phyloP scores from a whole-genome alignment of 2,329 filamentous ascomycete species.

The Endoconidiophora laricicola region DNA sequence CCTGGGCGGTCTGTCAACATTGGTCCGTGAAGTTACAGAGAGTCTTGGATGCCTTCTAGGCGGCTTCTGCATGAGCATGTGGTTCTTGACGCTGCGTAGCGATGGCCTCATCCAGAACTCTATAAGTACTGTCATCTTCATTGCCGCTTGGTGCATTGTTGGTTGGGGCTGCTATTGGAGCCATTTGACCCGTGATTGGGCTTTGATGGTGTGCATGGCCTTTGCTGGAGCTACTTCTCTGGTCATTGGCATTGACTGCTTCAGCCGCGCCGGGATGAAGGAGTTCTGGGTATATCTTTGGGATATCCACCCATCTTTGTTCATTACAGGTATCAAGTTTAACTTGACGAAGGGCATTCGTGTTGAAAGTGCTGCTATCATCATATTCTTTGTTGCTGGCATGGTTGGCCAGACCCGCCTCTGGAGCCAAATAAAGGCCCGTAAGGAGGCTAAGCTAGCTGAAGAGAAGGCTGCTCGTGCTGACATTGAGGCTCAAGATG shows the following conservation, averaged over 20 bases:
- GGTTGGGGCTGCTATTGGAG: constrained; percentile 64
- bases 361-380: constrained; percentile 63
- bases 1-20: constrained; percentile 54
- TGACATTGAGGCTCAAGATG: constrained; percentile 47
- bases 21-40: constrained; percentile 73
- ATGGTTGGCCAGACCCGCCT: constrained; percentile 72
- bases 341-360: constrained; percentile 73
- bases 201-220: constrained; percentile 57
- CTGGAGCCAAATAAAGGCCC: constrained; percentile 63
- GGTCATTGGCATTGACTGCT: constrained; percentile 79
- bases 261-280: constrained; percentile 75
- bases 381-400: constrained; percentile 59
- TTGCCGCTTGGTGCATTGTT: constrained; percentile 51
- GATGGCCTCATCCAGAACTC: constrained; percentile 55
- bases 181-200: constrained; percentile 60
- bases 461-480: constrained; percentile 33
- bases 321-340: constrained; percentile 60
- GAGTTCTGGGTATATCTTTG: constrained; percentile 95
- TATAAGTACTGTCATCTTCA: constrained; percentile 54
- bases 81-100: constrained; percentile 62
- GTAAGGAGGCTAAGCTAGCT: constrained; percentile 35
- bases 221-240: constrained; percentile 68
- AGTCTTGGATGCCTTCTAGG: constrained; percentile 71
- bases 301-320: constrained; percentile 62
- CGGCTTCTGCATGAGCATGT: constrained; percentile 78